Evolutionary conservation across 2,329 filamentous ascomycete genomes (phyloP), one percentile per base, ranked within the genome.

Genomic region (Thielaviopsis euricoi): DNA sequence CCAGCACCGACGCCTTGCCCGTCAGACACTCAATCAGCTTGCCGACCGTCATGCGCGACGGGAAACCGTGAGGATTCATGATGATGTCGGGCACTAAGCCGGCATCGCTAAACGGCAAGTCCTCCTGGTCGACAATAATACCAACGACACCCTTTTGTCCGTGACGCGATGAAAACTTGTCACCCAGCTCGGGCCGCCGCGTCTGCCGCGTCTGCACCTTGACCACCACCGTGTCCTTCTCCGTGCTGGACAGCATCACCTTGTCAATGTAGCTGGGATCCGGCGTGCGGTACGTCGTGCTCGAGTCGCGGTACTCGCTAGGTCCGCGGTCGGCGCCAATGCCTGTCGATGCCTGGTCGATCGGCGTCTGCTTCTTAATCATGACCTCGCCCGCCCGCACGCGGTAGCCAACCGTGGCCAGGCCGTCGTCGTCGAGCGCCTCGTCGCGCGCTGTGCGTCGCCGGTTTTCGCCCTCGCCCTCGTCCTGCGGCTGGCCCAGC

Each of bases 31-130:
- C 93, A 55, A 98, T 81, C 76, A 98, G 86, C 71, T 98, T 98
- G 33, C 93, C 93, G 62, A 98, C 93, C 57, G 93, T 98, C 93
- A 98, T 98, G 70, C 93, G 93, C 33, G 91, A 97, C 1, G 93
- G 93, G 78, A 98, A 98, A 83, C 93, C 93, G 73, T 98, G 93
- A 0, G 94, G 93, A 75, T 98, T 98, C 93, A 98, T 98, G 80
- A 98, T 98, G 64, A 98, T 96, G 71, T 98, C 93, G 0, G 93
- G 93, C n/a, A 83, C 85, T 63, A 98, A 81, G 1, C 93, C 94
- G 56, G 79, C 76, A 71, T 98, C 93, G 40, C 86, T 86, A 73
- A 98, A 98, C 0, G 93, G 93, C 82, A 98, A 86, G 68, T 98
- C 93, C 67, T 93, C 89, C 71, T 97, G 91, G 62, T 95, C 87